Evolutionary conservation across 495 filamentous ascomycete species (phyloP), one percentile per base, ranked within the genome.

Genomic region (Letharia columbiana): DNA sequence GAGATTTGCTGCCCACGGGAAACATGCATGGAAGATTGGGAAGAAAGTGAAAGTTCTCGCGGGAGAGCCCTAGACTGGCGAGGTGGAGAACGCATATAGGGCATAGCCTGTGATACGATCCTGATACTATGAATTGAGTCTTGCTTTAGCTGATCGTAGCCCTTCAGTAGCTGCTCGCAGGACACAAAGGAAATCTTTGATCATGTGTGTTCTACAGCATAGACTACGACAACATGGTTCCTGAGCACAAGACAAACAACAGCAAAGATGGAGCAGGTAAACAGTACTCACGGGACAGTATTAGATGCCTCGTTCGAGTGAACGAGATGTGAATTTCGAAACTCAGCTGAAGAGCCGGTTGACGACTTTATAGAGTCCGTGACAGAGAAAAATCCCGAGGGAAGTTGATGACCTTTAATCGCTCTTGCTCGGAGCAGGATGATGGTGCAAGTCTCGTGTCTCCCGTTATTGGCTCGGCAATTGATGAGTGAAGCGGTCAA

Each of bases 31-130:
- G 42, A 3, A 15, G 64, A 59, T 31, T 59, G 64, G 11, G 64
- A 59, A 41, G 64, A 66, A 35, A 66, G 64, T n/a, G 64, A 61
- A 2, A 61, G 31, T 52, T 66, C 58, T 23, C 59, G 59, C 35
- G 31, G 37, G 35, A 58, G 59, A 35, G 60, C 60, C 58, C 59
- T 54, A 23, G 47, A 31, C 31, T 45, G 58, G 15, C 37, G 58
- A 37, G 64, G 50, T 42, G 58, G 64, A 42, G 59, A 61, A 61
- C 58, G 33, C 64, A 66, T 61, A 3, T 52, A 61, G 23, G 64
- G 64, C 58, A 66, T 61, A 44, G 17, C 59, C 39, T 60, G 23
- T 0, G 15, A 62, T 42, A 13, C 11, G 39, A 39, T 20, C 5
- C 37, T 31, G 31, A 50, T 15, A 18, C 35, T 54, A 39, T 60